Base-by-base conservation (phyloP, 2,329 filamentous ascomycete genomes). In the Cladophialophora bantiana region DNA sequence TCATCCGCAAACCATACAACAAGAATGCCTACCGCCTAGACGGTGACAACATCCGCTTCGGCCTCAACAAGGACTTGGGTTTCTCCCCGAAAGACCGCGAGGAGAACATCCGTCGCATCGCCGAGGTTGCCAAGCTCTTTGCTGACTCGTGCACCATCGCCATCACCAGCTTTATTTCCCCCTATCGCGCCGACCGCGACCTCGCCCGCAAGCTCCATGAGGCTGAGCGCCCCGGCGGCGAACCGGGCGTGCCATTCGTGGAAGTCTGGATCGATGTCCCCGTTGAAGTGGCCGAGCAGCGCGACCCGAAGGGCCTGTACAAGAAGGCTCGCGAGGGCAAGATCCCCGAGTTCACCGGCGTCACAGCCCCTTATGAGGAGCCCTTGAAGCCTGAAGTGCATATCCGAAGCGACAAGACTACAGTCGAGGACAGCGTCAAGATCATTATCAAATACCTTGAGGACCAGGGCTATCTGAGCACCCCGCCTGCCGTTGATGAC, bases 31-130 rank as follows among this genome's bases (percentile, higher is more conserved):
- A 99, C 86, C 89, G 95, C 61, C 89, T 99, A 35, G 95, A 99
- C 81, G 95, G 94, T 76, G 95, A 99, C 86, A 99, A 99, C 82
- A 90, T 99, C 72, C 94, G 95, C 68, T 97, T 98, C 83, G 95
- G 95, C 15, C 86, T 99, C 73, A 99, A 98, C 88, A 96, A 96
- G 82, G 94, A 98, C 83, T 87, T 99, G 10, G 94, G 94, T 15
- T 99, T 98, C 84, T 91, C 88, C 71, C 94, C 97, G 77, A 88
- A 89, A 77, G 94, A 97, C 83, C 89, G 95, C 74, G 96, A 94
- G 78, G 95, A 99, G 86, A 99, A 99, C 83, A 99, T 99, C 78
- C 89, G 95, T 68, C 89, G 95, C 71, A 97, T 99, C 76, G 93
- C 92, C 62, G 94, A 99, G 85, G 94, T 98, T 50, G 93, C 95